Evolutionary conservation across 345 rosid species (phyloP).

Genomic region (Clausena lansium): DNA sequence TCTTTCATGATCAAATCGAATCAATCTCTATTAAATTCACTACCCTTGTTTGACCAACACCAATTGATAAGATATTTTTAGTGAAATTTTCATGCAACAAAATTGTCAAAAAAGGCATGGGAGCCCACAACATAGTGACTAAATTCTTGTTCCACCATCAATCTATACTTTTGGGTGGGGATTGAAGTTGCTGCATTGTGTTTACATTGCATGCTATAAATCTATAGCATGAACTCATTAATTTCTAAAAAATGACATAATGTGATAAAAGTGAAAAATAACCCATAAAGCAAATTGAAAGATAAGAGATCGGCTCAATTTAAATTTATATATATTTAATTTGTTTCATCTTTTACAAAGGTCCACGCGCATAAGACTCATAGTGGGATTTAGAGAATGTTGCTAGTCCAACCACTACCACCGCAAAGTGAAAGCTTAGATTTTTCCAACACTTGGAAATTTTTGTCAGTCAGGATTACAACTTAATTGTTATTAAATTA

Average conservation of each 20-base stretch:
- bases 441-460: constrained; percentile 13
- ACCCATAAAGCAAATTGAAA: background rate
- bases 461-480: background rate
- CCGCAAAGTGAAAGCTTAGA: constrained; percentile 10
- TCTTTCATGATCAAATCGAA: background rate
- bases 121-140: background rate
- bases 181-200: background rate
- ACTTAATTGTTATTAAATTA: background rate
- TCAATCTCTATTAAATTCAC: background rate
- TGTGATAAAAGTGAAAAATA: background rate
- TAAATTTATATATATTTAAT: background rate
- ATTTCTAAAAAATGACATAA: no score
- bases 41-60: background rate
- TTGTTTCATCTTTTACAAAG: background rate
- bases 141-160: background rate
- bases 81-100: background rate
- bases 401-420: constrained; percentile 23
- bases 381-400: constrained; percentile 8
- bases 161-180: background rate
- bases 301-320: background rate
- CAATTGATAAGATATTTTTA: background rate
- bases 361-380: constrained; percentile 32
- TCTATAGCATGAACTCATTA: background rate
- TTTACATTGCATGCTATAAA: background rate
- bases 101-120: background rate